Conservation (phyloP, 1,139 yeast species). For the Zygoascus meyerae region DNA sequence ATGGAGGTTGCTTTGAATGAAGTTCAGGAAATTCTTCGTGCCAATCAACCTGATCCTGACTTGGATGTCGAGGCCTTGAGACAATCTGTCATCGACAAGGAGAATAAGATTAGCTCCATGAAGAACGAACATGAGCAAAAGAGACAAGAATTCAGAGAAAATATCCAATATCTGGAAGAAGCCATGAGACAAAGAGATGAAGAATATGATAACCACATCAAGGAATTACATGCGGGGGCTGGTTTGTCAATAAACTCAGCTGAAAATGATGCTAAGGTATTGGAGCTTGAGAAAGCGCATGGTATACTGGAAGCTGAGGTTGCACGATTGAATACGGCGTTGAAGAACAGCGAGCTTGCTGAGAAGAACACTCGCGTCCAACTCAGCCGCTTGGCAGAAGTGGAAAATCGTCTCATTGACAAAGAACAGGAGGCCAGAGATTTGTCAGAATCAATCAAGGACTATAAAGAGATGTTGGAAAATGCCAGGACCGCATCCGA, state of each 20-base stretch:
- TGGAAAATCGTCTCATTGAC: constrained; percentile 31
- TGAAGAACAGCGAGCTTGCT: constrained; percentile 21
- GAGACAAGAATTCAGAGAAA: constrained; percentile 31
- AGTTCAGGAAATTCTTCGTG: constrained; percentile 24
- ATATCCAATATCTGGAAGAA: constrained; percentile 28
- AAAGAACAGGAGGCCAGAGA: constrained; percentile 29
- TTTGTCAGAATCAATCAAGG: constrained; percentile 26
- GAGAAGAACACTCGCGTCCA: constrained; percentile 27
- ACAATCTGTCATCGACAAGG: constrained; percentile 24
- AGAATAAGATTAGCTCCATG: constrained; percentile 25
- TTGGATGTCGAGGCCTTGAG: constrained; percentile 23
- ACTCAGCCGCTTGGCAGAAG: constrained; percentile 28
- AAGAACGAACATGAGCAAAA: constrained; percentile 29
- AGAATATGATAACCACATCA: constrained; percentile 7
- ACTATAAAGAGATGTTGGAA: constrained; percentile 20
- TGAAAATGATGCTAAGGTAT: constrained; percentile 18
- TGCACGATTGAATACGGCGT: constrained; percentile 23
- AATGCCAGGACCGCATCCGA: neutral
- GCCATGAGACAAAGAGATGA: constrained; percentile 25
- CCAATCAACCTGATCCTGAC: constrained; percentile 15
- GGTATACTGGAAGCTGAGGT: constrained; percentile 21
- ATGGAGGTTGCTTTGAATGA: constrained; percentile 30
- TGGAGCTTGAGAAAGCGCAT: constrained; percentile 20
- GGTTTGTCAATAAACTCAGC: constrained; percentile 19
- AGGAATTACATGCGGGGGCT: constrained; percentile 22